Base-by-base conservation (phyloP, 2,329 filamentous ascomycete species). In the Fusarium fracticaudum region DNA sequence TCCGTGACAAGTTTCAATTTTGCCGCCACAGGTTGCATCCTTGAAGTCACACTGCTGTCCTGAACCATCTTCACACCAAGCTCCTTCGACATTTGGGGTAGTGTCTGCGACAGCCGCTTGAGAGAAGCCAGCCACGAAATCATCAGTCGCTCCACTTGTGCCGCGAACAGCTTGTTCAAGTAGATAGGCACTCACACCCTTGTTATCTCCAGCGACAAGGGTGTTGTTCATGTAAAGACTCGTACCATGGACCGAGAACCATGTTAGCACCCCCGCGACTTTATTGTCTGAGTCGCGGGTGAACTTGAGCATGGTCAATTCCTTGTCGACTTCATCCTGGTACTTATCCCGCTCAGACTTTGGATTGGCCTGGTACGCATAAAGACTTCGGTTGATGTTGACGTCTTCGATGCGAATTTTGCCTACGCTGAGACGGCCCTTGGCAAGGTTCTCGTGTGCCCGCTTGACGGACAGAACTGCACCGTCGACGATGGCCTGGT, bases 211-310 rank as follows among this genome's bases (percentile, higher is more conserved):
- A 0, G 65, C 35, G 0, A 68, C 65, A 14, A 68, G 65, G 1
- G 63, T 68, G 0, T 67, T 68, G 24, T 68, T 68, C 45, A 68
- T 68, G 2, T 67, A 48, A 1, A 68, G 64, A 7, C 65, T 68
- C 4, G 63, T 68, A 0, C 65, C 65, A 4, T 68, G 65, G 0
- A 68, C 45, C 0, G 65, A 68, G 4, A 61, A 57, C 65, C 65
- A 68, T 1, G 63, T 68, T 2, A 68, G 12, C 1, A 68, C 63
- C 1, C 63, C 65, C 0, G 63, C 24, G 2, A 60, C 44, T 2
- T 67, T 68, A 2, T 47, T 29, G 8, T 68, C 65, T 1, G 18
- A 9, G 22, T 61, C 45, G 3, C 65, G 63, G 0, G 53, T 68
- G 13, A 68, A 68, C 2, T 38, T 68, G 4, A 68, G 45, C 65